phyloP scores from a whole-genome alignment of 805 yeast species.

The Maudiozyma saulgeensis region DNA sequence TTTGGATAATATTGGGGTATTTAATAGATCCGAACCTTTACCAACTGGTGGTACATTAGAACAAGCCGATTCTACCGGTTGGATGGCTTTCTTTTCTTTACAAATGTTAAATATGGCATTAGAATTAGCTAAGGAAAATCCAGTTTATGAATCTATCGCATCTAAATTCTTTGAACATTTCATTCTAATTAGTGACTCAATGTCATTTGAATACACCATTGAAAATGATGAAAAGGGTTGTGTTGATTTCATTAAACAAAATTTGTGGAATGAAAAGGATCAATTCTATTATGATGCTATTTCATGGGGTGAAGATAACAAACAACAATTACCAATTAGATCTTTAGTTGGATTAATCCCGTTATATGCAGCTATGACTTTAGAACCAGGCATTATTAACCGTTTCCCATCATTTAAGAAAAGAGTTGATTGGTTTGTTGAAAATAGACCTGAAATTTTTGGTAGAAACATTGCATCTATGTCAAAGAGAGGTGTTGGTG shows the following conservation, averaged over 20 bases:
- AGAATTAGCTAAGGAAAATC: conserved; percentile 76
- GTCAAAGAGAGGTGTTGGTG: conserved; percentile 72
- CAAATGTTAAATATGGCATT: conserved; percentile 89
- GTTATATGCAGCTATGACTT: conserved; percentile 75
- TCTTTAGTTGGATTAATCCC: conserved; percentile 91
- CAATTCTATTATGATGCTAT: conserved; percentile 87
- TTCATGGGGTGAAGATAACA: conserved; percentile 61
- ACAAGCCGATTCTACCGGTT: conserved; percentile 94
- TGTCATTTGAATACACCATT: conserved; percentile 52
- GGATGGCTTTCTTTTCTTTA: conserved; percentile 91
- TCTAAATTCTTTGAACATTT: conserved; percentile 92
- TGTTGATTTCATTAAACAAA: conserved; percentile 40
- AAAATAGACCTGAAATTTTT: conserved; percentile 59
- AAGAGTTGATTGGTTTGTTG: conserved; percentile 75
- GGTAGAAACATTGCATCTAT: conserved; percentile 85
- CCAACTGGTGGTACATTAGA: conserved; percentile 88
- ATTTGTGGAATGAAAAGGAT: conserved; percentile 85
- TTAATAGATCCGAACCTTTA: conserved; percentile 84
- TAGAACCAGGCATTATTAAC: conserved; percentile 74
- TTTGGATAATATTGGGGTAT: conserved; percentile 83
- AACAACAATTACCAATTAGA: conserved; percentile 70
- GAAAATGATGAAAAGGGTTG: conserved; percentile 28
- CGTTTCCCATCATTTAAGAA: conserved; percentile 76
- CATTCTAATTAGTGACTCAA: conserved; percentile 84
- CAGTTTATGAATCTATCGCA: conserved; percentile 87